Evolutionary conservation across 148 eudicot species (phyloP), one percentile per base, ranked within the genome.

Genomic region (Dianthus caryophyllus): DNA sequence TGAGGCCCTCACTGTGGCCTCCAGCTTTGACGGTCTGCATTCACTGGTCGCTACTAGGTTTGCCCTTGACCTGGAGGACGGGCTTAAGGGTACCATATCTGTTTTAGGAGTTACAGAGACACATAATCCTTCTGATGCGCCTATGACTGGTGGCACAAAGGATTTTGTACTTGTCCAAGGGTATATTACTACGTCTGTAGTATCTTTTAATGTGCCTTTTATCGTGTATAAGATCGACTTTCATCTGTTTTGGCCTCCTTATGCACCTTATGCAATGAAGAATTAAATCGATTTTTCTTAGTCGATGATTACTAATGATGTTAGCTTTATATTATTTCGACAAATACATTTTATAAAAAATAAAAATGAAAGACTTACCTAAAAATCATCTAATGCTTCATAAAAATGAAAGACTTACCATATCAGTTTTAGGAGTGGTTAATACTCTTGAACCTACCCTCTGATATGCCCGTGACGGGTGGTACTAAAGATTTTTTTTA

Each of bases 131-230:
- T 68, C 80, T 6, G 75, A 82, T 61, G 55, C 53, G 11, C 85
- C 85, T 17, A 72, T 82, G 25, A 78, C 72, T 18, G 85, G 81
- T 17, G 85, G 85, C n/a, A 82, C 82, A 0, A 80, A 69, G 0
- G 85, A 79, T 26, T 82, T 82, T 54, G 24, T 82, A 80, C 77
- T 82, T 49, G 82, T 76, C 38, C 83, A 82, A 61, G 85, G 85
- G 16, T 76, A 67, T 50, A 73, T 82, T 53, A 75, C 71, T 1
- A 56, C 73, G 0, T 61, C 78, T 18, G 68, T 78, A 30, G 78
- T 78, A 60, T 54, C 71, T 67, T 44, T 75, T 2, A 11, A 20
- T 0, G 80, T 76, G 17, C 5, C 61, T 0, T 67, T 74, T 17
- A 74, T 74, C 49, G 55, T 64, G 24, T 82, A 76, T 36, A 82